Evolutionary conservation across 768 basidiomycete genomes (phyloP), one percentile per base, ranked within the genome.

Genomic region (Daedalea quercina): DNA sequence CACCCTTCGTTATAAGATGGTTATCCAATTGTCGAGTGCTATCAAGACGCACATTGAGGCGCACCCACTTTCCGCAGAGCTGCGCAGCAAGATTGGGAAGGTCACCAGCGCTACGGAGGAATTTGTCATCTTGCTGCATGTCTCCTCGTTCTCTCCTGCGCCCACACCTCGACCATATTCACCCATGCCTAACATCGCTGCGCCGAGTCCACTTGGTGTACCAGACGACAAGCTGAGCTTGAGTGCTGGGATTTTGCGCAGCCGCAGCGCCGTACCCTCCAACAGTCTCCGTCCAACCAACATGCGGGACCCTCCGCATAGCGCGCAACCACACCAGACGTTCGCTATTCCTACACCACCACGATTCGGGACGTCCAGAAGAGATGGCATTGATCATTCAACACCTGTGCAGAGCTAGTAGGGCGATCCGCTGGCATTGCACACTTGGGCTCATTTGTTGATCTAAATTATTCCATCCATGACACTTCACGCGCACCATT

Each of bases 21-120:
- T 94, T 19, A 83, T 92, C 44, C 79, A 84, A 58, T 67, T 94
- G 43, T 87, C 89, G 12, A 87, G 80, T 60, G 71, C 81, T 2
- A 76, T 93, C 60, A 92, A 88, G 69, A 70, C 74, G 12, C 73
- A 82, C 56, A 81, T 81, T 47, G 73, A 74, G 22, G 69, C 72
- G 17, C 74, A 79, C 54, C 73, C 78, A n/a, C 78, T 84, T 46
- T 78, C 81, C 15, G 69, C 80, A 3, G 67, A 74, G 31, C 73
- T 94, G 41, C 80, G 88, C 54, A 77, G 73, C 50, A 82, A 84
- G 62, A 83, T 92, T 73, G 79, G 85, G 37, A 79, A 80, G 57
- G 76, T 96, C 52, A 89, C 86, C 20, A 87, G 89, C 60, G 79
- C 85, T 12, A 91, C 92, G 11, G 85, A 94, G 67, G 90, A 90